A percentile compares a stretch with the other conserved stretches of the same genome.
These are phyloP conservation scores for Arthonia radiata DNA, from an alignment of 495 filamentous ascomycete species.

Conservation along the genomic window DNA sequence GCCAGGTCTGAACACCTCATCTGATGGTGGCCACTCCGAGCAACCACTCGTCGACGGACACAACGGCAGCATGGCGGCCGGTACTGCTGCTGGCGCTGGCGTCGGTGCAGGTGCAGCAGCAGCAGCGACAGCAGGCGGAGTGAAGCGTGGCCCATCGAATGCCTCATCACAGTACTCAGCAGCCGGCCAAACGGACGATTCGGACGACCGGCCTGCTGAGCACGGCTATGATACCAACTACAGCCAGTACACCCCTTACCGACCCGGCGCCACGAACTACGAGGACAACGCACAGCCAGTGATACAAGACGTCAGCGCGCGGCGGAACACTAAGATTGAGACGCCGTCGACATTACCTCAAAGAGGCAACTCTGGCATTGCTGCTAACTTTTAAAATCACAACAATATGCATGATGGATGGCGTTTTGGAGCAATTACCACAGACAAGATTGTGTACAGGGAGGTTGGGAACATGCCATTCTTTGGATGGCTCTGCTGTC, in stretches of 20 bases:
- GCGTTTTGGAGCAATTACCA: too few species aligned
- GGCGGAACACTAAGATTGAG: constrained; percentile 83
- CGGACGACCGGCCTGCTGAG: constrained; percentile 34
- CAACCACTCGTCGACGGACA: constrained; percentile 40
- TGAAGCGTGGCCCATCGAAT: constrained; percentile 66
- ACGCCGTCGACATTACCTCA: constrained; percentile 66
- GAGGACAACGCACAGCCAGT: constrained; percentile 40
- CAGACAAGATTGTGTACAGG: too few species aligned
- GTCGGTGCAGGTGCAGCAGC: constrained; percentile 6
- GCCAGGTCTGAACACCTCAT: constrained; percentile 36
- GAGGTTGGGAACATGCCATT: too few species aligned
- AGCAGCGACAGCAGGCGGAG: not conserved
- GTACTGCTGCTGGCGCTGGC: too few species aligned
- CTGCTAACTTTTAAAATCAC: constrained; percentile 97
- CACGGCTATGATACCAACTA: constrained; percentile 30
- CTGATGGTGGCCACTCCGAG: constrained; percentile 38
- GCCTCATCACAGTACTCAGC: constrained; percentile 89
- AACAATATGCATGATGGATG: too few species aligned
- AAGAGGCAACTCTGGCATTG: constrained; percentile 78
- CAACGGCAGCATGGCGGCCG: too few species aligned
- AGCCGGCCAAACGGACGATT: constrained; percentile 58
- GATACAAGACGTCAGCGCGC: constrained; percentile 77
- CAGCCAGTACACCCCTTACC: constrained; percentile 29
- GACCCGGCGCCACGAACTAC: constrained; percentile 22
- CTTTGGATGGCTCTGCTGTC: too few species aligned